Conservation (phyloP, 129 eudicot genomes). For the Pittosporum tobira region DNA sequence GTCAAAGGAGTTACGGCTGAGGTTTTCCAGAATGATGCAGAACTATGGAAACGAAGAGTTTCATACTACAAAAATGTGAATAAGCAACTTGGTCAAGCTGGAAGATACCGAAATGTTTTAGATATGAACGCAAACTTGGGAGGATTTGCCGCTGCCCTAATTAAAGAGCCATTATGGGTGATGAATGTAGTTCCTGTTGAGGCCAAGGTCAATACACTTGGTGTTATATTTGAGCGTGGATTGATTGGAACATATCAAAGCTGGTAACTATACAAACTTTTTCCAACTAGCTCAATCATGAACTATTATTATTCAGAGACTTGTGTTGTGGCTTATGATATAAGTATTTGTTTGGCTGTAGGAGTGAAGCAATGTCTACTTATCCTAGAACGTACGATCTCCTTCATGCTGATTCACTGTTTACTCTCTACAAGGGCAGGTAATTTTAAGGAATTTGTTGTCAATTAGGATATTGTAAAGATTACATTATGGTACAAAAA, state of each 20-base stretch:
- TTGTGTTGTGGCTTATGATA: not conserved
- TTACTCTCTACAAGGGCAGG: slow-evolving; percentile 74
- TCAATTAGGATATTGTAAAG: no score
- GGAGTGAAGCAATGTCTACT: slow-evolving; percentile 99
- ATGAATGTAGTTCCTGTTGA: slow-evolving; percentile 92
- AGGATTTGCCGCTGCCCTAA: slow-evolving; percentile 86
- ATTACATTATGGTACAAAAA: no score
- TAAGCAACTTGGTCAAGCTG: slow-evolving; percentile 60
- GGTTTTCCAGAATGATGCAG: slow-evolving; percentile 37
- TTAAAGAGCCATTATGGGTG: slow-evolving; percentile 80
- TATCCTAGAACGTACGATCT: slow-evolving; percentile 93
- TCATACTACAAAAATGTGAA: slow-evolving; percentile 68
- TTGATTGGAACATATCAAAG: slow-evolving; percentile 88
- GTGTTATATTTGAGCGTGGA: slow-evolving; percentile 81
- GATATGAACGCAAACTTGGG: slow-evolving; percentile 95
- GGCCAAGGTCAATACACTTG: slow-evolving; percentile 77
- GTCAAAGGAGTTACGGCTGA: slow-evolving; percentile 52
- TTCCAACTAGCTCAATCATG: not conserved
- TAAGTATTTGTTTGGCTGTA: slow-evolving; percentile 5
- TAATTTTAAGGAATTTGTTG: not conserved
- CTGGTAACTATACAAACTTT: slow-evolving; percentile 35
- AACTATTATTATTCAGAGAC: not conserved
- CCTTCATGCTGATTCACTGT: slow-evolving; percentile 78
- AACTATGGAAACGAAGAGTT: slow-evolving; percentile 66
- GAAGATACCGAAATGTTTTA: slow-evolving; percentile 76